phyloP scores from a whole-genome alignment of 164 flowering plant species.

The Sextonia rubra region DNA sequence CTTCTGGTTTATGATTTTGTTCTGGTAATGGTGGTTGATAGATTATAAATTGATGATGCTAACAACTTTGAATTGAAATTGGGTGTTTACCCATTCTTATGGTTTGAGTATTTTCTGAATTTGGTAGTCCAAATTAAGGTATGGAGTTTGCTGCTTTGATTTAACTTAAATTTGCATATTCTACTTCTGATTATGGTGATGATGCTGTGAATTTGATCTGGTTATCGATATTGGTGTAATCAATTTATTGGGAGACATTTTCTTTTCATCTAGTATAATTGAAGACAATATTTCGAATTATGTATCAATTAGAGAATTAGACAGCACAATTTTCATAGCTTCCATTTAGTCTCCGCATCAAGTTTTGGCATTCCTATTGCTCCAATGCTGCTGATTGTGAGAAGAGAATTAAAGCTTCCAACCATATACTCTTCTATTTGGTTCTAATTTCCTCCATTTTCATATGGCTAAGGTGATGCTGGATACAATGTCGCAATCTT shows the following conservation, averaged over 20 bases:
- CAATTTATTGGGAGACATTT: background rate
- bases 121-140: background rate
- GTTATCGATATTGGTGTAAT: background rate
- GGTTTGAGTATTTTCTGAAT: background rate
- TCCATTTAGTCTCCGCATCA: background rate
- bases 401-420: background rate
- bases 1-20: no score
- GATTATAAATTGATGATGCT: background rate
- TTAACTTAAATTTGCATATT: background rate
- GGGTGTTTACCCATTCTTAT: background rate
- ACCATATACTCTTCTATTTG: background rate
- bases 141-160: background rate
- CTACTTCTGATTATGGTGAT: background rate
- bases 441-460: conserved; percentile 3
- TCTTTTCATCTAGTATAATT: background rate
- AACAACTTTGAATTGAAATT: background rate
- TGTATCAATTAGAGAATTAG: background rate
- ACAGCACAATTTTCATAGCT: background rate
- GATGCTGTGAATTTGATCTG: background rate
- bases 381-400: background rate
- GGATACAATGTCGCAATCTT: conserved; percentile 91
- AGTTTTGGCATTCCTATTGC: background rate
- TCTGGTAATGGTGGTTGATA: background rate
- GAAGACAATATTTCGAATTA: background rate
- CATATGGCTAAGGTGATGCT: conserved; percentile 49